Evolutionary conservation across 169 alveolate species (phyloP), one percentile per base, ranked within the genome.

Genomic region (Eimeria maxima): DNA sequence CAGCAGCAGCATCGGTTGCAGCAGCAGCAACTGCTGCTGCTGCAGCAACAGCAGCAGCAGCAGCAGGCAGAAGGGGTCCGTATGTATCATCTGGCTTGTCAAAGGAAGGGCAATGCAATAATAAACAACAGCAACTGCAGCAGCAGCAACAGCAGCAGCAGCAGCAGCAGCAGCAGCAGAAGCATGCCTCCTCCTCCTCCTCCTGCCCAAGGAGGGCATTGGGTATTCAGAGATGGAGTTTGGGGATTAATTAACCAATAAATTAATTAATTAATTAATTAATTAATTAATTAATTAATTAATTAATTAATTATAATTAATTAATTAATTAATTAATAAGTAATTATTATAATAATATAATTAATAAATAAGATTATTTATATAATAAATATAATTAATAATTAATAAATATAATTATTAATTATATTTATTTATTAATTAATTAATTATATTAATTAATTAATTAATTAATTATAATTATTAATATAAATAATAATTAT

Each of bases 21-120:
- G 16, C 16, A 7, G 24, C 67, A 8, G 67, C 67, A 57, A 14
- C 67, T 13, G 16, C 67, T 13, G 67, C 67, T 13, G 67, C 67
- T 10, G n/a, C 81, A 71, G 81, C 81, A 7, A 45, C 81, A 33
- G 33, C 60, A 33, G 53, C 87, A 44, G 53, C 87, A 76, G 53
- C 87, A 76, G 87, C 63, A 33, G 18, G 87, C 87, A 76, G 87
- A 57, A 42, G 60, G 87, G 13, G 60, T 63, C n/a, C 57, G 55
- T 33, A 14, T 76, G 63, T 76, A 0, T 20, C 50, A 33, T 42
- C 38, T 76, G 63, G 60, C 87, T 76, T 44, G 57, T 44, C 20
- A 11, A 47, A 76, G n/a, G 16, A 42, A 47, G 14, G 11, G 29
- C 87, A 10, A 63, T 63, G 44, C 63, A 57, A 76, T 57, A 6